Percentiles rank a stretch among this genome's conserved stretches.
Evolutionary conservation across 2,329 filamentous ascomycete genomes (phyloP).

Genomic region (Arthrinium puccinioides): DNA sequence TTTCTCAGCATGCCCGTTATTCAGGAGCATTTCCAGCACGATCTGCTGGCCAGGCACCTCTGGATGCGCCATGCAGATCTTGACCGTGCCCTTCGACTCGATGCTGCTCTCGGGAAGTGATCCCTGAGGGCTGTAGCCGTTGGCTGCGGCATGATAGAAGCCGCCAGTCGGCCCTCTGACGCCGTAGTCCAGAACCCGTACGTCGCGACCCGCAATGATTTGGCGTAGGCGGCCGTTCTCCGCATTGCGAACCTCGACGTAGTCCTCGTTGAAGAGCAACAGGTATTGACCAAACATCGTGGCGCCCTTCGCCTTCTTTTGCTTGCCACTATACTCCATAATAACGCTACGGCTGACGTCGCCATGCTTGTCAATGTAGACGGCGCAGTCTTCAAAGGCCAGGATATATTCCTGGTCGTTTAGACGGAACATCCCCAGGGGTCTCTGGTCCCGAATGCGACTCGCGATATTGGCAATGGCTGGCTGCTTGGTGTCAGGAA

Average conservation of each 20-base stretch:
- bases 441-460: slow-evolving; percentile 74
- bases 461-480: slow-evolving; percentile 79
- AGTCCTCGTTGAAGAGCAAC: slow-evolving; percentile 89
- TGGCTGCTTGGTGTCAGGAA: slow-evolving; percentile 75
- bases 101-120: slow-evolving; percentile 29
- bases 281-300: slow-evolving; percentile 90
- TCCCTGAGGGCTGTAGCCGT: slow-evolving; percentile 21
- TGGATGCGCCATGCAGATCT: slow-evolving; percentile 92
- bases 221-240: slow-evolving; percentile 91
- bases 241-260: slow-evolving; percentile 93
- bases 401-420: slow-evolving; percentile 89
- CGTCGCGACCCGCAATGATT: slow-evolving; percentile 86
- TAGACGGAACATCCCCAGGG: slow-evolving; percentile 93
- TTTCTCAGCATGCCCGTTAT: slow-evolving; percentile 67
- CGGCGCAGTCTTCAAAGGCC: slow-evolving; percentile 90
- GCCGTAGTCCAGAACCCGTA: slow-evolving; percentile 84
- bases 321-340: slow-evolving; percentile 96
- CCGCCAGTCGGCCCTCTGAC: slow-evolving; percentile 53
- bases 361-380: slow-evolving; percentile 97
- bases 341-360: slow-evolving; percentile 90
- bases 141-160: slow-evolving; percentile 22
- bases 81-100: slow-evolving; percentile 67
- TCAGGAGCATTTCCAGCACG: slow-evolving; percentile 85
- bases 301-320: slow-evolving; percentile 68
- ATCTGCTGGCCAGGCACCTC: slow-evolving; percentile 79